Conservation (phyloP, 73 alveolate genomes). For the Strombidium stylifer region DNA sequence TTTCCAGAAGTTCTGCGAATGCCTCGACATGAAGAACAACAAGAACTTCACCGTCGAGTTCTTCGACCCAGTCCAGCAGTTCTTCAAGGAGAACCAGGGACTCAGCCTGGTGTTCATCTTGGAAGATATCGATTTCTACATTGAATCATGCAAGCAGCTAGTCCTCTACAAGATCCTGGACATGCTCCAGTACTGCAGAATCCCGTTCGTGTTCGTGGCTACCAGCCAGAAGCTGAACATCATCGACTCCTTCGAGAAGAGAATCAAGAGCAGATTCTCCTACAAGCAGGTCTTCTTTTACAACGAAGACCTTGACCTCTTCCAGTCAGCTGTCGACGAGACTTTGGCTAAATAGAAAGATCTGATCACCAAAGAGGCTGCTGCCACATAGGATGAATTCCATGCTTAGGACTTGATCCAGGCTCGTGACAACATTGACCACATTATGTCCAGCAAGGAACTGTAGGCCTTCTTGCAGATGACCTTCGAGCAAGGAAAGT, state of each 20-base stretch:
- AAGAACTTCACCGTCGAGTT: no score
- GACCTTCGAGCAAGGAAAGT: no score
- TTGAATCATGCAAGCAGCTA: slow-evolving; percentile 49
- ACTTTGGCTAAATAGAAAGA: no score
- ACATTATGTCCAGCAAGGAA: no score
- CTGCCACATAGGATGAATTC: no score
- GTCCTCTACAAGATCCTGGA: slow-evolving; percentile 59
- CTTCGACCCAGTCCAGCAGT: no score
- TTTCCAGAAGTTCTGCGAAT: slow-evolving; percentile 30
- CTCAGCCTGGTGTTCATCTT: slow-evolving; percentile 48
- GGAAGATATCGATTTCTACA: slow-evolving; percentile 61
- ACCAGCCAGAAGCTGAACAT: slow-evolving; percentile 50
- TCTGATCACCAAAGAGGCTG: no score
- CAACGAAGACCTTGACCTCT: slow-evolving; percentile 3
- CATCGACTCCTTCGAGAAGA: slow-evolving; percentile 58
- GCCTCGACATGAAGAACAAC: slow-evolving; percentile 34
- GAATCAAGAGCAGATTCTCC: slow-evolving; percentile 57
- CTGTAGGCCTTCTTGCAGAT: no score
- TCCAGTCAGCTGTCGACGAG: no score
- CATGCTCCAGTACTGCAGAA: slow-evolving; percentile 43
- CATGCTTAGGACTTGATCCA: no score
- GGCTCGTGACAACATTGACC: no score
- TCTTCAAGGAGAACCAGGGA: slow-evolving; percentile 11
- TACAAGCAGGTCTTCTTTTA: slow-evolving; percentile 52
- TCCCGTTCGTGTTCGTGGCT: slow-evolving; percentile 56